phyloP scores from a whole-genome alignment of 129 eudicot species.

The Oenanthe sinensis region DNA sequence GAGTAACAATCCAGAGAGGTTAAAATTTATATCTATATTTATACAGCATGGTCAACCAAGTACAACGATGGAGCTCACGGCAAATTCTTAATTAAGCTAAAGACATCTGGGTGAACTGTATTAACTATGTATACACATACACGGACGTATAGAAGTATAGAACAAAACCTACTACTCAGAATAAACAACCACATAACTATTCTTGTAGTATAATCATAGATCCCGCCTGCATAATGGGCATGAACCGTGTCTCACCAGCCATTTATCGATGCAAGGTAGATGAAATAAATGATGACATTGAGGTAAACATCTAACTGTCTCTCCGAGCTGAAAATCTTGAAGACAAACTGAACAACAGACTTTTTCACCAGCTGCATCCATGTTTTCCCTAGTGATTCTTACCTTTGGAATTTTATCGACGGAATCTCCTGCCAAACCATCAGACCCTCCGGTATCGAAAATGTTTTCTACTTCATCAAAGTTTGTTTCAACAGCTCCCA shows the following conservation, averaged over 20 bases:
- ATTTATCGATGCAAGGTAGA: slow-evolving; percentile 86
- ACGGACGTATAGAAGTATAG: background rate
- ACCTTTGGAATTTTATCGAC: slow-evolving; percentile 81
- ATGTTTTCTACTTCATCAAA: slow-evolving; percentile 72
- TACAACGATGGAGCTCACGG: slow-evolving; percentile 10
- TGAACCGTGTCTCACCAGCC: slow-evolving; percentile 91
- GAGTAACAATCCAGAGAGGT: no score
- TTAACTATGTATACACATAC: slow-evolving; percentile 14
- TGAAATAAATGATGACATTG: slow-evolving; percentile 95
- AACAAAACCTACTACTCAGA: slow-evolving; percentile 12
- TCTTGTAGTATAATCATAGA: slow-evolving; percentile 26
- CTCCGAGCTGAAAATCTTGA: slow-evolving; percentile 87
- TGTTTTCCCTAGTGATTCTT: slow-evolving; percentile 47
- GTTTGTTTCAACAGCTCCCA: slow-evolving; percentile 89
- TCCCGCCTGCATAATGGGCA: slow-evolving; percentile 96
- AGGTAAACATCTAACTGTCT: slow-evolving; percentile 78
- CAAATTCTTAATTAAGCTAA: slow-evolving; percentile 21
- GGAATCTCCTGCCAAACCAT: slow-evolving; percentile 74
- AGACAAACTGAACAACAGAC: slow-evolving; percentile 90
- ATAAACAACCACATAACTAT: slow-evolving; percentile 21
- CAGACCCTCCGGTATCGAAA: slow-evolving; percentile 68
- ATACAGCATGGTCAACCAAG: slow-evolving; percentile 13
- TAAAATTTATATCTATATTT: background rate
- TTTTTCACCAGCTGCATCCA: slow-evolving; percentile 78
- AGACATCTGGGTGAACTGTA: slow-evolving; percentile 27